A percentile compares a stretch with the other conserved stretches of the same genome.
Evolutionary conservation across 192 early-diverging fungal species (phyloP).

Genomic region (Coemansia furcata): DNA sequence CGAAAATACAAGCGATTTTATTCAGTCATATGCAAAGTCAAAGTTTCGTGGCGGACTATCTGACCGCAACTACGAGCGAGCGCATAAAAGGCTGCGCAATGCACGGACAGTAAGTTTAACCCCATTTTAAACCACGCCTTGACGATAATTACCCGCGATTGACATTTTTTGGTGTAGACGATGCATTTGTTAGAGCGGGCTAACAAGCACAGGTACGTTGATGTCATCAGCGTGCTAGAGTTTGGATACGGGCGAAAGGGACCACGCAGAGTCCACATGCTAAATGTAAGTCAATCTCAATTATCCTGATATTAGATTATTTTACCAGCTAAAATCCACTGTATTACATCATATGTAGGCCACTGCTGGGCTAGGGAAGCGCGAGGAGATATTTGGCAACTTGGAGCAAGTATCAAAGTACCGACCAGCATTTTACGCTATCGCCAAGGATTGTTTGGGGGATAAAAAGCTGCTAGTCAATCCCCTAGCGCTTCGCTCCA

Average conservation of each 20-base stretch:
- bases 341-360: conserved; percentile 13
- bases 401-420: conserved; percentile 23
- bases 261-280: conserved; percentile 29
- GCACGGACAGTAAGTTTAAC: conserved; percentile 19
- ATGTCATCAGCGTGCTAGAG: conserved; percentile 42
- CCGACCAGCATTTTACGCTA: conserved; percentile 43
- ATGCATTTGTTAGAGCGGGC: conserved; percentile 35
- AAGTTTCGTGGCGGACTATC: conserved; percentile 24
- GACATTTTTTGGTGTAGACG: conserved; percentile 4
- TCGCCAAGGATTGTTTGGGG: conserved; percentile 33
- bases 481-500: conserved; percentile 16
- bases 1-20: conserved; percentile 37
- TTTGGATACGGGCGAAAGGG: conserved; percentile 48
- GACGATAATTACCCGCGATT: background rate
- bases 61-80: conserved; percentile 20
- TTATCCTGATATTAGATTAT: background rate
- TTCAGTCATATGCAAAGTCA: conserved; percentile 23
- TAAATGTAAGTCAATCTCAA: conserved; percentile 15
- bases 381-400: conserved; percentile 39
- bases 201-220: conserved; percentile 30
- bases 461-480: conserved; percentile 19
- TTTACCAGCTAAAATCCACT: background rate
- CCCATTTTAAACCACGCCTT: background rate
- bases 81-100: conserved; percentile 12
- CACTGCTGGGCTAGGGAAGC: conserved; percentile 16